Evolutionary conservation across 768 basidiomycete genomes (phyloP).

Genomic region (Butyriboletus loyo): DNA sequence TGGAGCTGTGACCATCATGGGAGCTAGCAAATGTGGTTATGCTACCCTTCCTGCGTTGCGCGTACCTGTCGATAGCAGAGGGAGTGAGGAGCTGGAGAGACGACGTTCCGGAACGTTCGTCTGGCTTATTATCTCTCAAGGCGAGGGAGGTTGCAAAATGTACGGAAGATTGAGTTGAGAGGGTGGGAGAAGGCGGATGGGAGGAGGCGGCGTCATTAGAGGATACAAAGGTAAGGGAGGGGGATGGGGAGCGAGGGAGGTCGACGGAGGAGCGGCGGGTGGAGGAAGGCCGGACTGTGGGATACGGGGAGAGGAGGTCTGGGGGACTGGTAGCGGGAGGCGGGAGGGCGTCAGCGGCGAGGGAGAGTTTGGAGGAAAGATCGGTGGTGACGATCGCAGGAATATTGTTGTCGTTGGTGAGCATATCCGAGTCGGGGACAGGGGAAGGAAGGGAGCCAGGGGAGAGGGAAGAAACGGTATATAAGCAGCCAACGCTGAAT

Average conservation of each 20-base stretch:
- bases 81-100: constrained; percentile 51
- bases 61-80: constrained; percentile 28
- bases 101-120: constrained; percentile 49
- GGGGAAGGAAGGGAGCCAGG: neutral
- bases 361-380: constrained; percentile 31
- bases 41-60: constrained; percentile 56
- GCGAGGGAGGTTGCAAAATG: constrained; percentile 55
- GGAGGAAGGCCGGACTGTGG: neutral
- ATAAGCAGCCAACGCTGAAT: no score
- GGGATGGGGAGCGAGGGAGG: constrained; percentile 26
- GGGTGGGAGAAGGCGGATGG: constrained; percentile 72
- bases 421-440: constrained; percentile 17
- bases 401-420: constrained; percentile 20
- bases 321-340: neutral
- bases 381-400: constrained; percentile 36
- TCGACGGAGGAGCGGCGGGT: constrained; percentile 30
- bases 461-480: neutral
- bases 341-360: constrained; percentile 4
- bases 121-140: constrained; percentile 68
- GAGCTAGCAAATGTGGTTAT: constrained; percentile 52
- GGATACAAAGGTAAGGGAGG: constrained; percentile 32
- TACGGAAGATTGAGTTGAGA: constrained; percentile 62
- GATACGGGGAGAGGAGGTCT: constrained; percentile 25
- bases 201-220: constrained; percentile 43
- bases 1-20: constrained; percentile 32